These are phyloP conservation scores for Apophysomyces variabilis DNA, from an alignment of 371 early-diverging fungal species.

Conservation along the genomic window DNA sequence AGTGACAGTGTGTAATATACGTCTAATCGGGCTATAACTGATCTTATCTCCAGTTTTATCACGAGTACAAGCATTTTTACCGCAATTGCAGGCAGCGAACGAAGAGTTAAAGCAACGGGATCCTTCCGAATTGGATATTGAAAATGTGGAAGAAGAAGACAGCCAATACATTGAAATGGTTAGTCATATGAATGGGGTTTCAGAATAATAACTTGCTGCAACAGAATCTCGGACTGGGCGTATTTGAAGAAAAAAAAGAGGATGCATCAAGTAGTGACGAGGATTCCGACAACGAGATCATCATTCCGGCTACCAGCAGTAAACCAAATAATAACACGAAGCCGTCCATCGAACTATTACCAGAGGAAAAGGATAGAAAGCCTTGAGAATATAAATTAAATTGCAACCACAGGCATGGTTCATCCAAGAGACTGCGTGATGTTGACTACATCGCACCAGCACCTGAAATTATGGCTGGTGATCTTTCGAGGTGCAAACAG, in stretches of 20 bases:
- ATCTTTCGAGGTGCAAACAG: too few relatives aligned
- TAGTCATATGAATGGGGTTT: constrained; percentile 13
- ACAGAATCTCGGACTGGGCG: constrained; percentile 63
- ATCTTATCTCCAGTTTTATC: constrained; percentile 40
- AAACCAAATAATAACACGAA: constrained; percentile 28
- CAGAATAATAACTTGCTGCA: not conserved
- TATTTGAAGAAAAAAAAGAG: constrained; percentile 56
- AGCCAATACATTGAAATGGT: constrained; percentile 70
- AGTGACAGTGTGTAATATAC: constrained; percentile 37
- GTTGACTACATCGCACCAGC: not conserved
- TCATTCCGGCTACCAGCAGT: constrained; percentile 40
- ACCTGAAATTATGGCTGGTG: too few relatives aligned
- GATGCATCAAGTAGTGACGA: constrained; percentile 21
- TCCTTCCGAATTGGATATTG: constrained; percentile 54
- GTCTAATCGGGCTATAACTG: not conserved
- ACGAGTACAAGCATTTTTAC: constrained; percentile 61
- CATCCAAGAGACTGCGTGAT: not conserved
- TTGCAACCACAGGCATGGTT: not conserved
- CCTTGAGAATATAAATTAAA: not conserved
- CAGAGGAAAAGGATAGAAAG: constrained; percentile 7
- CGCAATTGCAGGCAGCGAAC: constrained; percentile 62
- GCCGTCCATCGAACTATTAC: constrained; percentile 19
- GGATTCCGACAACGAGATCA: constrained; percentile 41
- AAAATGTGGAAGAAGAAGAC: constrained; percentile 54
- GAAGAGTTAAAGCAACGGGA: constrained; percentile 44